phyloP scores from a whole-genome alignment of 2,329 filamentous ascomycete species.

The Canariomyces notabilis region DNA sequence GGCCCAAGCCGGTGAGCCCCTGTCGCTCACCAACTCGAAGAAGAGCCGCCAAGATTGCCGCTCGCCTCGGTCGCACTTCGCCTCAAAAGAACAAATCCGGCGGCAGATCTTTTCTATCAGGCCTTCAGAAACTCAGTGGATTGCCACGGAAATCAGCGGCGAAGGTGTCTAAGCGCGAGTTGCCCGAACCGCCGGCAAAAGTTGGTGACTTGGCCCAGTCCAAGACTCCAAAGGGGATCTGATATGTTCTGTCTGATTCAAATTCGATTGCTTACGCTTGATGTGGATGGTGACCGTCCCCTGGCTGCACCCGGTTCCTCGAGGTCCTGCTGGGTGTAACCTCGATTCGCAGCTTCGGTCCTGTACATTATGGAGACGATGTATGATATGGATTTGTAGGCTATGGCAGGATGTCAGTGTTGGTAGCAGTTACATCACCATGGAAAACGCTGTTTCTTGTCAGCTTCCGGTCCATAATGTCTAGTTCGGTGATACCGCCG shows the following conservation, averaged over 20 bases:
- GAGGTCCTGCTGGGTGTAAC: background rate
- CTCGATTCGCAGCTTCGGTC: background rate
- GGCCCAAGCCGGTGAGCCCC: constrained; percentile 18
- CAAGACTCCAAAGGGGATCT: constrained; percentile 2
- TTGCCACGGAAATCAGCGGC: constrained; percentile 11
- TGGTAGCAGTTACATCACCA: background rate
- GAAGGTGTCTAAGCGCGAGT: constrained; percentile 2
- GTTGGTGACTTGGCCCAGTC: background rate
- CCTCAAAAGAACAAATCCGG: background rate
- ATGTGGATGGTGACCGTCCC: background rate
- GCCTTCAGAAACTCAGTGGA: constrained; percentile 12
- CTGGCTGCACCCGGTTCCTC: background rate
- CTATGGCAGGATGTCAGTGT: background rate
- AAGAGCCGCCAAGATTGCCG: background rate
- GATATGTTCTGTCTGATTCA: background rate
- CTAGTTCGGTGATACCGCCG: too few species aligned
- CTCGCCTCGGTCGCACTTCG: background rate
- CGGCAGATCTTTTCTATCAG: constrained; percentile 9
- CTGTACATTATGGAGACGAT: background rate
- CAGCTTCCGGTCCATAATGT: too few species aligned
- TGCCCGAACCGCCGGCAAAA: background rate
- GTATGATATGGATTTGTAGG: background rate
- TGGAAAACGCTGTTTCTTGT: too few species aligned
- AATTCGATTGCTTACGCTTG: too few species aligned
- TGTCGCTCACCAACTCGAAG: constrained; percentile 19